These are phyloP conservation scores for Colletotrichum eremochloae DNA, from an alignment of 2,329 filamentous ascomycete genomes.

Conservation along the genomic window DNA sequence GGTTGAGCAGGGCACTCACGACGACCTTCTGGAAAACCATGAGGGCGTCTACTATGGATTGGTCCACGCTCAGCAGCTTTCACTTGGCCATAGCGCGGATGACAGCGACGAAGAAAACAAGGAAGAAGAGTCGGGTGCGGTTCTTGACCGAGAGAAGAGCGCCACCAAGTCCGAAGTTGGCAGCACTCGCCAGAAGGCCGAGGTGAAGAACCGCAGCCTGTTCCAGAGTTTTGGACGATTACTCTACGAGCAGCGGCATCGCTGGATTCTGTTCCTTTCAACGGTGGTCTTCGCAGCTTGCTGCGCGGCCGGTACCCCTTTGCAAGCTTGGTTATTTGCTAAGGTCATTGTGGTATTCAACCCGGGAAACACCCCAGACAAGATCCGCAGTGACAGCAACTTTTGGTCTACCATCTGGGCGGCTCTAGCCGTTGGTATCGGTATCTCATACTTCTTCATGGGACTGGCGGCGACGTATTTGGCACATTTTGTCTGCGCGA, in stretches of 20 bases:
- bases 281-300: slow-evolving; percentile 62
- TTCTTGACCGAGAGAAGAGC: slow-evolving; percentile 61
- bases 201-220: slow-evolving; percentile 58
- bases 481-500: slow-evolving; percentile 63
- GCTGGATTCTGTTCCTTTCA: slow-evolving; percentile 64
- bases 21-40: slow-evolving; percentile 72
- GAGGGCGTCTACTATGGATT: slow-evolving; percentile 76
- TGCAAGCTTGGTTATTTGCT: slow-evolving; percentile 69
- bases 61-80: slow-evolving; percentile 73
- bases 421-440: slow-evolving; percentile 66
- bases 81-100: slow-evolving; percentile 62
- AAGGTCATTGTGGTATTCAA: slow-evolving; percentile 66
- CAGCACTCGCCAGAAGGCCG: slow-evolving; percentile 48
- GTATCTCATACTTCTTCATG: slow-evolving; percentile 66
- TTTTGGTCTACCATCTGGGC: slow-evolving; percentile 79
- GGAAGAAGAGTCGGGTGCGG: slow-evolving; percentile 57
- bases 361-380: slow-evolving; percentile 47
- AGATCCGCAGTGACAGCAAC: slow-evolving; percentile 58
- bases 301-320: slow-evolving; percentile 59
- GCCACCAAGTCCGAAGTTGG: slow-evolving; percentile 54
- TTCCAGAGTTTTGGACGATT: slow-evolving; percentile 68
- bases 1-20: slow-evolving; percentile 81
- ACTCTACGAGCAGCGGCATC: slow-evolving; percentile 66
- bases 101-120: slow-evolving; percentile 52
- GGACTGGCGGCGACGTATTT: slow-evolving; percentile 60